phyloP scores from a whole-genome alignment of 805 yeast species.

The Suhomyces emberorum region DNA sequence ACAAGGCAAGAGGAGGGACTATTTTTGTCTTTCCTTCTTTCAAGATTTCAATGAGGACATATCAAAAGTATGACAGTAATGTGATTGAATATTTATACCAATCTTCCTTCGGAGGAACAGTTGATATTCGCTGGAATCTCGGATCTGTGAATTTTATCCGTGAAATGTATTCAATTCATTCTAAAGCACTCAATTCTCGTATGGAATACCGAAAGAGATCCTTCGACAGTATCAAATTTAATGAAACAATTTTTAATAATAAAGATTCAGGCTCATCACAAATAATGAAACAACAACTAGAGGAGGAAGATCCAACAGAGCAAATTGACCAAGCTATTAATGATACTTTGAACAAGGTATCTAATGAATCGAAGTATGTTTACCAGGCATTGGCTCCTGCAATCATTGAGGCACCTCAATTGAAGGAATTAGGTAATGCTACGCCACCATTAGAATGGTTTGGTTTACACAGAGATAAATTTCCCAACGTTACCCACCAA shows the following conservation, averaged over 20 bases:
- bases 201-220: constrained; percentile 31
- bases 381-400: constrained; percentile 74
- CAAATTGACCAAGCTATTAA: constrained; percentile 36
- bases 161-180: constrained; percentile 90
- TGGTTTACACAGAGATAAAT: constrained; percentile 81
- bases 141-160: constrained; percentile 88
- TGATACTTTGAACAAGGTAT: constrained; percentile 36
- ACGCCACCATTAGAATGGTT: constrained; percentile 99
- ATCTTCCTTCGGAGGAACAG: constrained; percentile 82
- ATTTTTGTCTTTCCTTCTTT: constrained; percentile 79
- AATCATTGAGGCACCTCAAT: constrained; percentile 80
- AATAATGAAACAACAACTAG: constrained; percentile 13
- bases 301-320: constrained; percentile 18
- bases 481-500: constrained; percentile 87
- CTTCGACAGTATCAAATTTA: constrained; percentile 31
- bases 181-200: constrained; percentile 65
- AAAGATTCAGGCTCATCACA: constrained; percentile 8
- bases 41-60: constrained; percentile 69
- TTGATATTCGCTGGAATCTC: constrained; percentile 89
- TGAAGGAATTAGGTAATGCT: constrained; percentile 90
- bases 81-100: constrained; percentile 63
- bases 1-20: constrained; percentile 69
- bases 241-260: constrained; percentile 18
- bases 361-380: constrained; percentile 39
- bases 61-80: constrained; percentile 52